Base-by-base conservation (phyloP, 2,329 filamentous ascomycete genomes). In the Verticillium alfalfae region DNA sequence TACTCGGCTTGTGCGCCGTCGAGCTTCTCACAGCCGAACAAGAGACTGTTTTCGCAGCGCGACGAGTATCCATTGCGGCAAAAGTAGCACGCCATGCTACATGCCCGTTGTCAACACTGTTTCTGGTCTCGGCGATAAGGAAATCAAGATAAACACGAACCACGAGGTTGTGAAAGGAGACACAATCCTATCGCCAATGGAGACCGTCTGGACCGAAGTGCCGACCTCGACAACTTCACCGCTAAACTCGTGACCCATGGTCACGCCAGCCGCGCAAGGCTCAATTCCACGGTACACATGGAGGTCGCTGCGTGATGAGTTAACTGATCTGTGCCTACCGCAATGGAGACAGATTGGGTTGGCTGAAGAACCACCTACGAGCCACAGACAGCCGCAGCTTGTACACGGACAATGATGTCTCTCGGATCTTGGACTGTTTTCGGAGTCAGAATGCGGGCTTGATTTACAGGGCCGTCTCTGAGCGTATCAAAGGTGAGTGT, bases 231-330 rank as follows among this genome's bases (percentile, higher is more conserved):
- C 82, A 10, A 96, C 85, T 31, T 81, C 83, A 5, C 93, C 93
- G 2, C 91, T 92, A 71, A 96, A 96, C 71, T 97, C 93, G 72
- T 97, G 93, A 62, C 92, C 91, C 89, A 87, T 87, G 61, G 87
- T 82, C 68, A 85, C 86, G 34, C 81, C 84, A 0, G 89, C 85
- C 1, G 75, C 80, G 7, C 87, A 89, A 31, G 86, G 82, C 71
- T 96, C 87, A 69, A 92, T 88, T 39, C 93, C 93, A 56, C 93
- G 89, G 77, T 88, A 97, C 60, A 92, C 87, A 75, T 97, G 93
- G 41, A 97, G 81, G 71, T 97, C 93, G 70, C 90, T 93, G 58
- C 6, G 4, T 18, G 56, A 66, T 7, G 31, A 56, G 13, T 7
- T 16, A 34, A 34, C 22, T 49, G n/a, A 54, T 62, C 34, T 31